These are phyloP conservation scores for Trichosanthes cucumerina DNA, from an alignment of 306 rosid genomes.

Conservation along the genomic window DNA sequence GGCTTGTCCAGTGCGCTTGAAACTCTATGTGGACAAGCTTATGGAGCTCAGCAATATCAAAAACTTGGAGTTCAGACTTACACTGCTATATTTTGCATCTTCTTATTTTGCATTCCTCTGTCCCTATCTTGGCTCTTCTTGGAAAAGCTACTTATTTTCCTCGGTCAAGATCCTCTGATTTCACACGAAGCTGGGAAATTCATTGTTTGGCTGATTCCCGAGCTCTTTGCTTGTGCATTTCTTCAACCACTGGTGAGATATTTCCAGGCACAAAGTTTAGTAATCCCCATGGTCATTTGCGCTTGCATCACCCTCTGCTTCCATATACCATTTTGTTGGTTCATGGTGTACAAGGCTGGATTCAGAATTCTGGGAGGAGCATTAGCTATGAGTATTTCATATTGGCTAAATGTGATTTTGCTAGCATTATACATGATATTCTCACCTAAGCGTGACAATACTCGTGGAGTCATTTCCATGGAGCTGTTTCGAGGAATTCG, in stretches of 20 bases:
- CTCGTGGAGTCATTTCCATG: conserved; percentile 37
- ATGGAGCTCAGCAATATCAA: conserved; percentile 44
- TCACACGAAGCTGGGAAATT: conserved; percentile 50
- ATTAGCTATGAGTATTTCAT: conserved; percentile 34
- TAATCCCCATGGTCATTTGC: conserved; percentile 36
- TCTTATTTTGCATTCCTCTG: conserved; percentile 33
- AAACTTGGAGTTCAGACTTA: conserved; percentile 39
- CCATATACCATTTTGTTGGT: conserved; percentile 43
- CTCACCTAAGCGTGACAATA: conserved; percentile 42
- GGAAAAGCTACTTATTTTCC: conserved; percentile 32
- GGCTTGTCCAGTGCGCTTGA: conserved; percentile 57
- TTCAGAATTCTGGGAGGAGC: conserved; percentile 44
- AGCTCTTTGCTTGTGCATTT: conserved; percentile 39
- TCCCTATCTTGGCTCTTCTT: conserved; percentile 38
- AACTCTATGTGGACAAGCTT: conserved; percentile 51
- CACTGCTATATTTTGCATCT: conserved; percentile 45
- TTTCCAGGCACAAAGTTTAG: conserved; percentile 48
- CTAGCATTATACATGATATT: conserved; percentile 41
- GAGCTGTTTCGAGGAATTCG: conserved; percentile 40
- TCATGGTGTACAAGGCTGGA: conserved; percentile 35
- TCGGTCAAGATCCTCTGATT: conserved; percentile 60
- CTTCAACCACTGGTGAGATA: conserved; percentile 40
- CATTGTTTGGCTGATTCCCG: conserved; percentile 43
- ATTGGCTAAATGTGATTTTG: conserved; percentile 39
- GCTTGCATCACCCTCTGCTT: conserved; percentile 23